Conservation (phyloP, 495 filamentous ascomycete species). For the Penicillium crystallinum region DNA sequence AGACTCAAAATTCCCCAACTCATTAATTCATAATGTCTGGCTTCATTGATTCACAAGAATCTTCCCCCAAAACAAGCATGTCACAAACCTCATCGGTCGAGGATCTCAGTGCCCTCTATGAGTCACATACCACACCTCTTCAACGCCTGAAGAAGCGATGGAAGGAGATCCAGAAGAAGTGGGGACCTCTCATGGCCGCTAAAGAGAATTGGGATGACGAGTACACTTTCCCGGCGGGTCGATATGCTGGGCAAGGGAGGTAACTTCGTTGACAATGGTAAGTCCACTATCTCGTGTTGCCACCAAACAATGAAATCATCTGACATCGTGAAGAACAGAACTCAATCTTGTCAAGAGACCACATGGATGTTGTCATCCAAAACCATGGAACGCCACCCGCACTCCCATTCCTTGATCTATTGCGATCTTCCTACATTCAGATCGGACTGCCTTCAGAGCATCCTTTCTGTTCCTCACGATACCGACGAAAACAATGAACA, state of each 20-base stretch:
- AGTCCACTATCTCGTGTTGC: background rate
- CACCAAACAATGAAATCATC: background rate
- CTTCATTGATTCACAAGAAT: background rate
- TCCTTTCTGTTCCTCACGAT: background rate
- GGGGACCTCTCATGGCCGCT: slow-evolving; percentile 7
- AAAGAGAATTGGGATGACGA: slow-evolving; percentile 4
- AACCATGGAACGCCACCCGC: too few relatives aligned
- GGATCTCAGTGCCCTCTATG: background rate
- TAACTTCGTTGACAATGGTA: background rate
- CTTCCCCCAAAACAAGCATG: background rate
- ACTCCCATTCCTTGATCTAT: background rate
- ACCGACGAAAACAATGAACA: background rate
- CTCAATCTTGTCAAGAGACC: background rate
- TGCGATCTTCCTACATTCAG: background rate
- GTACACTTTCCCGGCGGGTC: slow-evolving; percentile 5
- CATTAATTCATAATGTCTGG: background rate
- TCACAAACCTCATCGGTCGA: background rate
- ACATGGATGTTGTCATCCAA: too few relatives aligned
- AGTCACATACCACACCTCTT: background rate
- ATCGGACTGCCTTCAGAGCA: background rate
- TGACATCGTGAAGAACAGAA: background rate
- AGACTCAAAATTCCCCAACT: background rate
- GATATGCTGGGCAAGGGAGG: slow-evolving; percentile 3
- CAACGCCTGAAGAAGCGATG: slow-evolving; percentile 1
- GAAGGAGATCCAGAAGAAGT: background rate